Base-by-base conservation (phyloP, 805 yeast species). In the Candida loeiensis region DNA sequence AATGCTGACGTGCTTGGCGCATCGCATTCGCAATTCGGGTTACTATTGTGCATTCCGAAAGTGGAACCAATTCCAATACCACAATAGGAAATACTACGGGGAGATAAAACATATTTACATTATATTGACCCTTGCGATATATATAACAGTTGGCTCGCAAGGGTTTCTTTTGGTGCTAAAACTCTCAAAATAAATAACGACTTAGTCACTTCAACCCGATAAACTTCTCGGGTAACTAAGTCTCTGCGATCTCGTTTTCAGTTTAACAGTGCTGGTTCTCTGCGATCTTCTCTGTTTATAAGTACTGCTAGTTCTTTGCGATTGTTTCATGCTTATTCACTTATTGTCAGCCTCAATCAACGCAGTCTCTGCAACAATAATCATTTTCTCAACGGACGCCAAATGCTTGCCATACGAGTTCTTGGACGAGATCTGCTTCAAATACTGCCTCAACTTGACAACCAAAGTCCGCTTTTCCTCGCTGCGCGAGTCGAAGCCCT, bases 361-460 rank as follows among this genome's bases (percentile, higher is more conserved):
- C 13, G 74, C 73, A 21, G 73, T 66, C 45, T 76, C 80, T 25
- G 80, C 76, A 39, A 77, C 73, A 8, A 73, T 71, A 45, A 76
- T 73, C 66, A 82, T 71, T 58, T 84, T 82, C 57, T 86, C 95
- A 48, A 85, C 87, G 18, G 88, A 80, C 3, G 89, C 90, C 47
- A 86, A 67, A 55, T 87, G 95, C 64, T 87, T 87, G 15, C 95
- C 95, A 54, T 79, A 82, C 38, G 76, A 73, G 39, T 77, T 76
- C 59, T 79, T 80, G 37, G 64, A 58, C 43, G 82, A 78, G 39
- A 88, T 77, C 50, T 80, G 77, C 49, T 83, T 82, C 62, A 91
- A 71, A 55, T 86, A 90, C 38, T 86, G 87, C 63, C 82, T 78
- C 47, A 91, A 85, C 51, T 84, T 82, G 42, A 75, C 68, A 37